Evolutionary conservation across 495 filamentous ascomycete genomes (phyloP).

Genomic region (Xanthoparmelia taractica): DNA sequence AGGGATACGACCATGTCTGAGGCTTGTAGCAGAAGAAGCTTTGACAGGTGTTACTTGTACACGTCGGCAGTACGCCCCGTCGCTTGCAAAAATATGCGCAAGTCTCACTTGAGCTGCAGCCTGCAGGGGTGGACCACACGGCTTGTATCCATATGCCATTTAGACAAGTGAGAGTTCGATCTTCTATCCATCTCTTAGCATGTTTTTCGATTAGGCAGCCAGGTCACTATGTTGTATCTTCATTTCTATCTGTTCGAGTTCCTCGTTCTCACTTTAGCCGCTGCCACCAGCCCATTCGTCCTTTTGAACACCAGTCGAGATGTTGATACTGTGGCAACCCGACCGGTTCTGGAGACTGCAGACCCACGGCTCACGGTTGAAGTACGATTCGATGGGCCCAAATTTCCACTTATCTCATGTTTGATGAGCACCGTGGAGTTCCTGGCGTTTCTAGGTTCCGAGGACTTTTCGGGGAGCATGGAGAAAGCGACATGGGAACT

Average conservation of each 20-base stretch:
- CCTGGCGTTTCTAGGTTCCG: neutral
- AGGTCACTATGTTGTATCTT: neutral
- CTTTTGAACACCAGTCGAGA: neutral
- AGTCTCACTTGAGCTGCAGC: neutral
- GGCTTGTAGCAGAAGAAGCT: neutral
- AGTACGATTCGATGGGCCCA: neutral
- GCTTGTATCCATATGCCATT: neutral
- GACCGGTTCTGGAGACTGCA: neutral
- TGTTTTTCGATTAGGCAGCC: neutral
- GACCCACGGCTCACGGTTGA: neutral
- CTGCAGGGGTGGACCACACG: neutral
- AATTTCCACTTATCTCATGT: neutral
- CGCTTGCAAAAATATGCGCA: neutral
- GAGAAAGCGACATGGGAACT: no score
- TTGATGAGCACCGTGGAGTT: neutral
- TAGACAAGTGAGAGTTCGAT: neutral
- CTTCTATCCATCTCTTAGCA: neutral
- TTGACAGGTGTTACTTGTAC: neutral
- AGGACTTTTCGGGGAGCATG: neutral
- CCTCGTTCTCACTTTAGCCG: slow-evolving; percentile 1
- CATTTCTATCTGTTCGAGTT: neutral
- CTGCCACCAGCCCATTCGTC: neutral
- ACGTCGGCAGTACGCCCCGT: neutral
- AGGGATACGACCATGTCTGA: no score
- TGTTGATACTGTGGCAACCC: neutral